A percentile compares a stretch with the other conserved stretches of the same genome.
Evolutionary conservation across 352 stramenopile genomes (phyloP).

Genomic region (Pythium scleroteichum): DNA sequence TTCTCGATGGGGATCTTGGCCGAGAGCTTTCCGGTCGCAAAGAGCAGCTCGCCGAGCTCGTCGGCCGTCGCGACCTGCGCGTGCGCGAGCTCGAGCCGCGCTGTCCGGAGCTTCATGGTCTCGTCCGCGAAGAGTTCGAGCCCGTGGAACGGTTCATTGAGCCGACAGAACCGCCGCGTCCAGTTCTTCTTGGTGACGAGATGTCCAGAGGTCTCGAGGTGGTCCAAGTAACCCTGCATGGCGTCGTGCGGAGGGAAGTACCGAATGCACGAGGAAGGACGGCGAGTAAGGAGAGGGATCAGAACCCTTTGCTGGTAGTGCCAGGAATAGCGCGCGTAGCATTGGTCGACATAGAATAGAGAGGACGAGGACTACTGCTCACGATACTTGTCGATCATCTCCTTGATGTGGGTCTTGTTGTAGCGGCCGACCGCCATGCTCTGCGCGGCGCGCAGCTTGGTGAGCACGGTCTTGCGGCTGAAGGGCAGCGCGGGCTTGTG

Average conservation of each 20-base stretch:
- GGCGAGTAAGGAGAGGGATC: background rate
- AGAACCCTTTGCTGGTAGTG: background rate
- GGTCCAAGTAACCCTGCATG: constrained; percentile 70
- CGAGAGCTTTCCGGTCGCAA: background rate
- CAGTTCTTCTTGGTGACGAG: constrained; percentile 43
- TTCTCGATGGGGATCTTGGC: constrained; percentile 46
- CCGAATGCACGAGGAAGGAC: background rate
- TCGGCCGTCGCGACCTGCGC: constrained; percentile 50
- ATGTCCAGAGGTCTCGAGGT: constrained; percentile 36
- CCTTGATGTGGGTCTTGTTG: constrained; percentile 41
- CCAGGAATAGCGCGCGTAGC: constrained; percentile 16
- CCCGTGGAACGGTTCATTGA: constrained; percentile 48
- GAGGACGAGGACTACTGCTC: too few relatives aligned
- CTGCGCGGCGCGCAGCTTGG: constrained; percentile 30
- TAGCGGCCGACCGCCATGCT: constrained; percentile 30
- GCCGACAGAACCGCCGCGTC: constrained; percentile 46
- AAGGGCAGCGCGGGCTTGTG: constrained; percentile 51
- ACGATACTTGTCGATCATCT: constrained; percentile 36
- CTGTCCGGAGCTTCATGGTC: constrained; percentile 39
- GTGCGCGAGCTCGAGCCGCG: constrained; percentile 42
- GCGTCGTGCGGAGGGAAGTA: too few relatives aligned
- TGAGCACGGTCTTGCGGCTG: constrained; percentile 45
- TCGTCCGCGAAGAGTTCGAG: constrained; percentile 67
- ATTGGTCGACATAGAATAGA: background rate
- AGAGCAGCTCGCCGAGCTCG: constrained; percentile 54